A percentile compares a stretch with the other conserved stretches of the same genome.
These are phyloP conservation scores for Eimeria mitis DNA, from an alignment of 169 alveolate genomes.

Conservation along the genomic window DNA sequence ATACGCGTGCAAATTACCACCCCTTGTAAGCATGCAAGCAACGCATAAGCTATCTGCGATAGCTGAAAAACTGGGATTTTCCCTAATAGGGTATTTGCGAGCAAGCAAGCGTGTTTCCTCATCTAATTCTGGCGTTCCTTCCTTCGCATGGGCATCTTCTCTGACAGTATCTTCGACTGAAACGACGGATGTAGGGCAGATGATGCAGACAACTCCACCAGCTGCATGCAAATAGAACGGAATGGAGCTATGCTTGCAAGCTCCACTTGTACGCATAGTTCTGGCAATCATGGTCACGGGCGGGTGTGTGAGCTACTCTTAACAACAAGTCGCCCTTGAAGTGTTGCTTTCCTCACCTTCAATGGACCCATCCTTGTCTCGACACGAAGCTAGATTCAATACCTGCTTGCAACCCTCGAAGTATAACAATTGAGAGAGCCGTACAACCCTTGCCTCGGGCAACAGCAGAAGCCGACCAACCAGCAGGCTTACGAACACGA, in stretches of 20 bases:
- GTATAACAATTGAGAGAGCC: background rate
- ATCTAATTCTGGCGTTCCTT: background rate
- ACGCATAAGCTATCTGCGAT: constrained; percentile 70
- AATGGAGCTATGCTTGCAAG: background rate
- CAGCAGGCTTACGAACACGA: constrained; percentile 57
- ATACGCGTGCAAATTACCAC: constrained; percentile 77
- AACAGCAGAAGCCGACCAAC: constrained; percentile 66
- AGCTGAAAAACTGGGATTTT: constrained; percentile 14
- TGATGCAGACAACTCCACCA: constrained; percentile 76
- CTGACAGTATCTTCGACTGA: background rate
- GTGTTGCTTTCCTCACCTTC: constrained; percentile 66
- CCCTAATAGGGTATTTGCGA: constrained; percentile 14
- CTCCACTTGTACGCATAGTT: no score
- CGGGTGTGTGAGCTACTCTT: background rate
- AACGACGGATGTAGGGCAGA: constrained; percentile 67
- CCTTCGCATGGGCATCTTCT: background rate
- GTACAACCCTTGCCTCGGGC: constrained; percentile 67
- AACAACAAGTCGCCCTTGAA: background rate
- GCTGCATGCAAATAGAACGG: constrained; percentile 49
- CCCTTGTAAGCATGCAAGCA: constrained; percentile 48
- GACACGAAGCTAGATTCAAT: constrained; percentile 60
- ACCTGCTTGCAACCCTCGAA: constrained; percentile 33
- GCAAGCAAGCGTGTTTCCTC: constrained; percentile 14
- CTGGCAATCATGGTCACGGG: no score
- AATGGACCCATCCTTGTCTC: constrained; percentile 49